A percentile compares a stretch with the other conserved stretches of the same genome.
These are phyloP conservation scores for Kazachstania viticola DNA, from an alignment of 805 yeast species.

Conservation along the genomic window DNA sequence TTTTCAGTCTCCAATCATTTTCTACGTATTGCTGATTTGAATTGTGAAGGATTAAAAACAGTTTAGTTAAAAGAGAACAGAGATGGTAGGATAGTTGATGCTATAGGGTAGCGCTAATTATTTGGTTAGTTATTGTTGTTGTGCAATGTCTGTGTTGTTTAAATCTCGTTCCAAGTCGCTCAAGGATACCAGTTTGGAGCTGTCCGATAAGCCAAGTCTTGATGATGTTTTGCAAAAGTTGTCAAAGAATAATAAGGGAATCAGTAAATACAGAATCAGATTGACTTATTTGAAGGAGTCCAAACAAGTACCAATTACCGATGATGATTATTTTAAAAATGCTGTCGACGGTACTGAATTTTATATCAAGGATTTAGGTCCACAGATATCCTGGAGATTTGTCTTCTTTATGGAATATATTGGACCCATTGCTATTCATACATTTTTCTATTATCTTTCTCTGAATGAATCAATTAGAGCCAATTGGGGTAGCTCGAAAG, in stretches of 20 bases:
- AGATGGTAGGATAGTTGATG: too few relatives aligned
- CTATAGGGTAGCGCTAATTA: too few relatives aligned
- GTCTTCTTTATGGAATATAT: conserved; percentile 83
- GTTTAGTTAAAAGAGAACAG: too few relatives aligned
- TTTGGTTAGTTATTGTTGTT: too few relatives aligned
- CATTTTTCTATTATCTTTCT: conserved; percentile 43
- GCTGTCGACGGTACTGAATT: conserved; percentile 32
- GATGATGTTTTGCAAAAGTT: conserved; percentile 34
- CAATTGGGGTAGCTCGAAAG: conserved; percentile 6
- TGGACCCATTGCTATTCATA: conserved; percentile 80
- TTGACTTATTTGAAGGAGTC: conserved; percentile 32
- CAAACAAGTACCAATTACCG: conserved; percentile 24
- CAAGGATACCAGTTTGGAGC: conserved; percentile 33
- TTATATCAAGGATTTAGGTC: conserved; percentile 80
- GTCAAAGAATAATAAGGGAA: conserved; percentile 31
- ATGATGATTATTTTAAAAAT: conserved; percentile 22
- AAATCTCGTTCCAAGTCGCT: conserved; percentile 51
- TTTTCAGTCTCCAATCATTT: too few relatives aligned
- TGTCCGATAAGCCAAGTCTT: conserved; percentile 30
- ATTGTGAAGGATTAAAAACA: too few relatives aligned
- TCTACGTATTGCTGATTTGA: too few relatives aligned
- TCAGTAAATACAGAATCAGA: conserved; percentile 44
- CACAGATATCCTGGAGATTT: conserved; percentile 83
- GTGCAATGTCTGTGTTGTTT: conserved; percentile 28
- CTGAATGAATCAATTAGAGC: conserved; percentile 5